Evolutionary conservation across 768 basidiomycete species (phyloP).

Genomic region (Rhodosporidiobolus sp.): DNA sequence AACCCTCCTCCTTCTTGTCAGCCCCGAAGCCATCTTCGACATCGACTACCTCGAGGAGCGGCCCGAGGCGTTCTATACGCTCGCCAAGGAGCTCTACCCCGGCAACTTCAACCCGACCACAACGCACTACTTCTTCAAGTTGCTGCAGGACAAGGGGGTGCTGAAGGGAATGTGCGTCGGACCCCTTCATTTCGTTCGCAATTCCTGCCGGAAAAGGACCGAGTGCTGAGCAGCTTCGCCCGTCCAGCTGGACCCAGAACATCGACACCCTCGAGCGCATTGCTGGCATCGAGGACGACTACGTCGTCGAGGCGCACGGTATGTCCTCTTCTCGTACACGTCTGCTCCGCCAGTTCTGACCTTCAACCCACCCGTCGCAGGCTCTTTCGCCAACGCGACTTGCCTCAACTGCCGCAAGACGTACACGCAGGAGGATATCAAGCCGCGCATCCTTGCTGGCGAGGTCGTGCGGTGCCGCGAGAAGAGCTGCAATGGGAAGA

Average conservation of each 20-base stretch:
- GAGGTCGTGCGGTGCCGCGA: constrained; percentile 64
- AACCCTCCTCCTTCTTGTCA: neutral
- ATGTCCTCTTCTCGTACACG: neutral
- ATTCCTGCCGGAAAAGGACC: too few relatives aligned
- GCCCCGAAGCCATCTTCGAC: constrained; percentile 93
- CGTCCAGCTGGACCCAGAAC: constrained; percentile 66
- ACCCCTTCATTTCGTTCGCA: neutral
- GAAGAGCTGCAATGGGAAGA: constrained; percentile 30
- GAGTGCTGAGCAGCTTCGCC: too few relatives aligned
- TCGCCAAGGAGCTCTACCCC: constrained; percentile 85
- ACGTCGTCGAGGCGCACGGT: constrained; percentile 88
- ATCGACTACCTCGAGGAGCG: constrained; percentile 65
- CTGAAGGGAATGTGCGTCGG: constrained; percentile 54
- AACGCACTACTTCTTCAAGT: constrained; percentile 83
- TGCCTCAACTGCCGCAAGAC: constrained; percentile 69
- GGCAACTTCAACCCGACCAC: constrained; percentile 78
- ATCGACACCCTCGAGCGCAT: constrained; percentile 83
- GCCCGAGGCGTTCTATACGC: constrained; percentile 63
- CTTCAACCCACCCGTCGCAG: neutral
- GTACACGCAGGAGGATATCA: constrained; percentile 68
- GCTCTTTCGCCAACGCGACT: constrained; percentile 81
- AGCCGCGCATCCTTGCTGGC: constrained; percentile 59
- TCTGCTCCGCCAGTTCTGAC: neutral
- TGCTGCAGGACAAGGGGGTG: constrained; percentile 66
- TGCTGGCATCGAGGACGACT: constrained; percentile 68